Evolutionary conservation across 345 rosid species (phyloP).

Genomic region (Bruguiera parviflora): DNA sequence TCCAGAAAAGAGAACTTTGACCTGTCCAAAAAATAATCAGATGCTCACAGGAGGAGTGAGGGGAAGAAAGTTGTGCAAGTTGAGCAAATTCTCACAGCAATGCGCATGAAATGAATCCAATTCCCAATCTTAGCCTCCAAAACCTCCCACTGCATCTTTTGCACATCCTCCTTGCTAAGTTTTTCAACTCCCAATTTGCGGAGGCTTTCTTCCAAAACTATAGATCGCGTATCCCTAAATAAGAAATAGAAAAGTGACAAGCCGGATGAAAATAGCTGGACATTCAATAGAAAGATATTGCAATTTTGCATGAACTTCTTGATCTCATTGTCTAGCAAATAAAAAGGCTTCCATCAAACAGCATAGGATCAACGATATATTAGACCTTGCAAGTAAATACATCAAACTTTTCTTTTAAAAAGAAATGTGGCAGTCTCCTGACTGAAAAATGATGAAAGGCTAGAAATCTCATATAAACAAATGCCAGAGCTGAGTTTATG

Average conservation of each 20-base stretch:
- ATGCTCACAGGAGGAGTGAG: not conserved
- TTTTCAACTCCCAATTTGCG: constrained; percentile 89
- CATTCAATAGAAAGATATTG: constrained; percentile 1
- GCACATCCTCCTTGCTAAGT: constrained; percentile 94
- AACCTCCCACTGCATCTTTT: constrained; percentile 97
- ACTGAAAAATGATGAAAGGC: no score
- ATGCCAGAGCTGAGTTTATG: no score
- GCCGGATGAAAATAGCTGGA: not conserved
- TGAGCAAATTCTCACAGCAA: constrained; percentile 61
- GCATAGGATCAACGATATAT: no score
- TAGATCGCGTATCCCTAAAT: constrained; percentile 78
- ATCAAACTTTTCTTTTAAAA: no score
- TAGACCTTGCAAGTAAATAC: no score
- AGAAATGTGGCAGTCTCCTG: no score
- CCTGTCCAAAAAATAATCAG: constrained; percentile 46
- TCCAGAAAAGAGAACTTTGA: constrained; percentile 85
- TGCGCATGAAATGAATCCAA: constrained; percentile 98
- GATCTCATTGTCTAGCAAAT: no score
- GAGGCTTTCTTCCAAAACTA: constrained; percentile 78
- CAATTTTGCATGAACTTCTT: not conserved
- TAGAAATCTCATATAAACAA: no score
- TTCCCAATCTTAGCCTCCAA: constrained; percentile 94
- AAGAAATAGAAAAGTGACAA: constrained; percentile 13
- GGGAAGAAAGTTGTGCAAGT: not conserved
- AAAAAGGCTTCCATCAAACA: no score